Percentiles rank a stretch among this genome's conserved stretches.
phyloP scores from a whole-genome alignment of 768 basidiomycete genomes.

The Tephrocybe sp. region DNA sequence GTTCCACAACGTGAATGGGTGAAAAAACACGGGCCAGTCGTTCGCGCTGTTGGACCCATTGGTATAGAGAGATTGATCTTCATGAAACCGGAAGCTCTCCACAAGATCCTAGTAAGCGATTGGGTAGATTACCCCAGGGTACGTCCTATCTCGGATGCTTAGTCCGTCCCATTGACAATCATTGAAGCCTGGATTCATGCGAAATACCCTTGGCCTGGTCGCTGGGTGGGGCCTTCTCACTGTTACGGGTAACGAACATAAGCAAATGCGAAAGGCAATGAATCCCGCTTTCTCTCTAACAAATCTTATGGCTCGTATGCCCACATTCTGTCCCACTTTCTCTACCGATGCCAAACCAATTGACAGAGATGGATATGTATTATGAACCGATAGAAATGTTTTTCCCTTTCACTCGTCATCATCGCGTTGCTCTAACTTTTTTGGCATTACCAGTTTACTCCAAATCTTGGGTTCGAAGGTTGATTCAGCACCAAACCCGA shows the following conservation, averaged over 20 bases:
- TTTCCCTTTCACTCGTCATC: conserved; percentile 2
- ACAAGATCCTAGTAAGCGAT: conserved; percentile 39
- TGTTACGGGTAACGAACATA: conserved; percentile 46
- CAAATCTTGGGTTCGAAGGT: conserved; percentile 33
- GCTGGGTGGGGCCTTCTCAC: conserved; percentile 46
- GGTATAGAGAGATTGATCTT: conserved; percentile 45
- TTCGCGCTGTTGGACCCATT: conserved; percentile 42
- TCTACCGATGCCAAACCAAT: neutral
- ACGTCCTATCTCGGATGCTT: conserved; percentile 6
- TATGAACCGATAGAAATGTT: conserved; percentile 44
- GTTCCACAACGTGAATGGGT: conserved; percentile 45
- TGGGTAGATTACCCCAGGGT: conserved; percentile 46
- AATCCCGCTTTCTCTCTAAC: conserved; percentile 50
- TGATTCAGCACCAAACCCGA: conserved; percentile 17
- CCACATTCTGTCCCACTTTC: neutral
- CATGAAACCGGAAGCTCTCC: conserved; percentile 40
- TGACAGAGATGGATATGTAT: conserved; percentile 42
- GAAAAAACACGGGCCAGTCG: conserved; percentile 40
- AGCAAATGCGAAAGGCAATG: conserved; percentile 48
- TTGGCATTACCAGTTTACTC: conserved; percentile 26
- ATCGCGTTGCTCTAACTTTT: neutral
- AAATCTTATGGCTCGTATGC: conserved; percentile 35
- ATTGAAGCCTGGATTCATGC: conserved; percentile 39
- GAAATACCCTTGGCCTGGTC: conserved; percentile 37
- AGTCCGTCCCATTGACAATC: neutral